Evolutionary conservation across 768 basidiomycete genomes (phyloP), one percentile per base, ranked within the genome.

Genomic region (Lentinula detonsa): DNA sequence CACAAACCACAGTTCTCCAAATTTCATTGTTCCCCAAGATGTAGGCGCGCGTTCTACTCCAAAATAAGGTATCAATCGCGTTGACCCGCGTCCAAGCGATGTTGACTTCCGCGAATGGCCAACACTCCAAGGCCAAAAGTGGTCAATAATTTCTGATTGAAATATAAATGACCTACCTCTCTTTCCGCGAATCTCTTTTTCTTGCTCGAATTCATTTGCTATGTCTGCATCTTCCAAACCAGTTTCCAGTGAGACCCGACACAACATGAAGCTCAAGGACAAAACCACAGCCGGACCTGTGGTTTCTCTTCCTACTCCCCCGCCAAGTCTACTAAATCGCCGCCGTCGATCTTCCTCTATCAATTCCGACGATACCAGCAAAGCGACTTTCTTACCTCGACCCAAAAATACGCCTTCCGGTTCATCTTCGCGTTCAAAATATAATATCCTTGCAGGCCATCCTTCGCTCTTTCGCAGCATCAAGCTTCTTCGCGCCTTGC

Each of bases 401-500:
- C 18, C 37, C 4, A 11, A 16, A 23, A 5, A 35, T 23, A 16
- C 35, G 11, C 15, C 51, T 8, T 34, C 57, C 21, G n/a, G 46
- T 5, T 16, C 33, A 5, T 11, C 56, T 51, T 61, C 68, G 18
- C 55, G 59, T 18, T 65, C 64, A 5, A 65, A 51, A 7, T 75
- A 73, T 58, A 61, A 71, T 42, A 67, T 78, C 21, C 71, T 74
- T 28, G 68, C 61, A 42, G 69, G 72, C 5, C 77, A 75, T 60
- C 74, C 76, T 1, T 73, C 75, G 1, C 73, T 79, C 57, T 51
- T 75, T 55, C 60, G 62, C 13, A 67, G 74, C 3, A 62, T 70
- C 21, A 64, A 63, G 0, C 64, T 71, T 55, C 70, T 79, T 51
- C 68, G 61, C 54, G 53, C 51, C 21, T 53, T 72, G 8, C 60